Conservation (phyloP, 352 stramenopile species). For the Phytophthora palmivora region DNA sequence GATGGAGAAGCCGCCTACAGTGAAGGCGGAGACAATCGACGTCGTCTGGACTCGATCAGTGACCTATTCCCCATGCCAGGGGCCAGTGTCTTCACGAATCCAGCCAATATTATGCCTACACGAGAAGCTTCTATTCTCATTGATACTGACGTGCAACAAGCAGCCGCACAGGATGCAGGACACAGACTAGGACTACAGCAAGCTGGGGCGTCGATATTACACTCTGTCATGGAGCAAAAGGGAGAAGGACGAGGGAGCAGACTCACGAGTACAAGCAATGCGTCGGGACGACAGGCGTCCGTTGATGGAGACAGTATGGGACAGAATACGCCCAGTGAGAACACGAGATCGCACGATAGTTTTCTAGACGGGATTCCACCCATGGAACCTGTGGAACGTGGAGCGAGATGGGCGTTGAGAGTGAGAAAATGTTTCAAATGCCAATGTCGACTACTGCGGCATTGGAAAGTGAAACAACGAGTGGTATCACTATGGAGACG, state of each 20-base stretch:
- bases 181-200: constrained; percentile 29
- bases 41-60: constrained; percentile 56
- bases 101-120: constrained; percentile 78
- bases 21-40: constrained; percentile 12
- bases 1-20: constrained; percentile 25
- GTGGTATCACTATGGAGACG: constrained; percentile 58
- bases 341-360: constrained; percentile 32
- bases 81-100: constrained; percentile 70
- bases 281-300: constrained; percentile 28
- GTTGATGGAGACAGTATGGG: constrained; percentile 40
- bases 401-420: constrained; percentile 25
- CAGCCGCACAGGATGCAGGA: constrained; percentile 26
- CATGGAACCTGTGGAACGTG: constrained; percentile 31
- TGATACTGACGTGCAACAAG: constrained; percentile 61
- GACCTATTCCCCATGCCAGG: constrained; percentile 74
- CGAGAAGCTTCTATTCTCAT: constrained; percentile 82
- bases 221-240: constrained; percentile 43
- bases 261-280: constrained; percentile 22
- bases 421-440: constrained; percentile 35
- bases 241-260: constrained; percentile 25
- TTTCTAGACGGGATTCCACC: constrained; percentile 38
- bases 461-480: constrained; percentile 32
- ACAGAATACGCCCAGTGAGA: constrained; percentile 43
- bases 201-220: constrained; percentile 28
- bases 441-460: constrained; percentile 20